phyloP scores from a whole-genome alignment of 495 filamentous ascomycete genomes.

The Hyaloscypha bicolor region DNA sequence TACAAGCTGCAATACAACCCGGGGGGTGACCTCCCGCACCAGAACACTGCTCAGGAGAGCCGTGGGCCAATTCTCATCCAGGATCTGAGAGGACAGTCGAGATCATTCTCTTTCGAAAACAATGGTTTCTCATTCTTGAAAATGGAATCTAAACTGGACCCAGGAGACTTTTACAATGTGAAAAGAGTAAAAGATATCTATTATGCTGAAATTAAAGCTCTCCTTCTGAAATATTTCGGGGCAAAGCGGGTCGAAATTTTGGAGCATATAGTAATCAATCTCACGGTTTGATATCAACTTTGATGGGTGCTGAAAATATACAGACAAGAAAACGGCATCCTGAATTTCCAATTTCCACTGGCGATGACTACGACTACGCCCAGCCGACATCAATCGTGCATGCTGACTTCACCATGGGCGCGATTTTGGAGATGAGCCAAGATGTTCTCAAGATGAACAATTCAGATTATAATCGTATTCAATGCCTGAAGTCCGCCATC shows the following conservation, averaged over 20 bases:
- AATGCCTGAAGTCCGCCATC: constrained; percentile 5
- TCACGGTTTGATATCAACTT: not conserved
- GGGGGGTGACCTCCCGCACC: not conserved
- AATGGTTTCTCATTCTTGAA: no score
- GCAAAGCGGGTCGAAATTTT: constrained; percentile 1
- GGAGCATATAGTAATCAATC: constrained; percentile 6
- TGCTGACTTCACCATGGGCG: not conserved
- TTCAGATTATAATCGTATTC: not conserved
- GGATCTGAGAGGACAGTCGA: not conserved
- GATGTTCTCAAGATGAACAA: not conserved
- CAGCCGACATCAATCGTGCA: constrained; percentile 8
- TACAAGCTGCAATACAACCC: constrained; percentile 8
- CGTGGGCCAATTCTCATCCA: not conserved
- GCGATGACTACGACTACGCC: not conserved
- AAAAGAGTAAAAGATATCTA: not conserved
- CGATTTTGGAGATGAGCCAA: not conserved
- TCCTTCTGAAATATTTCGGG: not conserved
- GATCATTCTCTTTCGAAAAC: not conserved
- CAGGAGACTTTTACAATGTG: not conserved
- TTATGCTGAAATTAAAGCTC: not conserved
- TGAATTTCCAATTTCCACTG: constrained; percentile 2
- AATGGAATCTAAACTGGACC: not conserved
- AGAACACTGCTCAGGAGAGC: not conserved
- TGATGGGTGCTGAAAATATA: not conserved
- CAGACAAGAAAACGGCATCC: constrained; percentile 8